These are phyloP conservation scores for Paramecium biaurelia DNA, from an alignment of 73 alveolate species.

Conservation along the genomic window DNA sequence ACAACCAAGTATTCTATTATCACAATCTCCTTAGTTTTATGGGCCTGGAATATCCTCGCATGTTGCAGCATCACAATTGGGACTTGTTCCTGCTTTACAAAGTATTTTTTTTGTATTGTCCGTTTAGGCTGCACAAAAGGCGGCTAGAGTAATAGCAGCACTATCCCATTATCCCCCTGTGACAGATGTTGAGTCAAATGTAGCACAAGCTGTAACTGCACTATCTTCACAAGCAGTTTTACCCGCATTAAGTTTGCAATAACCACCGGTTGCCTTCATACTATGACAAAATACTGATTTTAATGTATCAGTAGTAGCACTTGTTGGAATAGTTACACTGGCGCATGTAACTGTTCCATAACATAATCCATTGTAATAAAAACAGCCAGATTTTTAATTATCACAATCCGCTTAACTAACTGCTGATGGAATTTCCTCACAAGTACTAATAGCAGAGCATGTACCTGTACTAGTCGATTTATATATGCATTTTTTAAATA, in stretches of 20 bases:
- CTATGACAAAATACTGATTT: not conserved
- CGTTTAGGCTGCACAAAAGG: not conserved
- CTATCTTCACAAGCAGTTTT: not conserved
- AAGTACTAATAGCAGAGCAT: not conserved
- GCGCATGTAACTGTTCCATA: not conserved
- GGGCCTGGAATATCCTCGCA: not conserved
- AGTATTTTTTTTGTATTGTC: not conserved
- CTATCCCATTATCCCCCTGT: not conserved
- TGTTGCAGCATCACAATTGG: not conserved
- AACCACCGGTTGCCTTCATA: not conserved
- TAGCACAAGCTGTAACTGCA: not conserved
- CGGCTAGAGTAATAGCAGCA: not conserved
- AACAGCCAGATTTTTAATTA: not conserved
- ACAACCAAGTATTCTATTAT: not conserved
- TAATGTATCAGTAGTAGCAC: not conserved
- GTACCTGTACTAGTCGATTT: not conserved
- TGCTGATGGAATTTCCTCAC: not conserved
- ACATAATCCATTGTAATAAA: not conserved
- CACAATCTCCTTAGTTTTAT: not conserved
- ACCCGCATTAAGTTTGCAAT: not conserved
- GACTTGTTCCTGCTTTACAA: not conserved
- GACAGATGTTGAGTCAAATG: not conserved
- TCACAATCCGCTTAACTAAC: not conserved
- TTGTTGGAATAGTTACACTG: not conserved
- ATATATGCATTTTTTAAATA: not conserved